Evolutionary conservation across 805 yeast species (phyloP).

Genomic region (Jamesozyma hellenica): DNA sequence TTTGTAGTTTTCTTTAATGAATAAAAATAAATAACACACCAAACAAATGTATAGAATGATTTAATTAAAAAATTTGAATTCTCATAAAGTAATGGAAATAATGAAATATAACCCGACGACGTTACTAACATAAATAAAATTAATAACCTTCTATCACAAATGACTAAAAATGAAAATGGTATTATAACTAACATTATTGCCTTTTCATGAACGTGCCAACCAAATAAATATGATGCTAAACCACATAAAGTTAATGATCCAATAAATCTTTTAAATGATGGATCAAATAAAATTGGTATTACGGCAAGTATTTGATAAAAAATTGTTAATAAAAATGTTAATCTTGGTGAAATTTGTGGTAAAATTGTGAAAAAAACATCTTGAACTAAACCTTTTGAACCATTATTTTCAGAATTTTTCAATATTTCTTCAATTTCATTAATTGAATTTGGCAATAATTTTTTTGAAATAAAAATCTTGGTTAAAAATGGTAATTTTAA

Average conservation of each 20-base stretch:
- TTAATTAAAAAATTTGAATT: slow-evolving; percentile 74
- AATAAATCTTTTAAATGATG: slow-evolving; percentile 67
- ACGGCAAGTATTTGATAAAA: slow-evolving; percentile 75
- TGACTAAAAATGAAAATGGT: slow-evolving; percentile 73
- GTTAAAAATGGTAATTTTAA: slow-evolving; percentile 32
- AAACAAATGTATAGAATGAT: slow-evolving; percentile 63
- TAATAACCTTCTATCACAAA: slow-evolving; percentile 60
- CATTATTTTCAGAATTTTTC: slow-evolving; percentile 28
- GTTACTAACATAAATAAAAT: slow-evolving; percentile 62
- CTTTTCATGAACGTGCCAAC: slow-evolving; percentile 99
- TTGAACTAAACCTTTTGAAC: slow-evolving; percentile 85
- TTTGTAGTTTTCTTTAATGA: slow-evolving; percentile 62
- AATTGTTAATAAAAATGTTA: slow-evolving; percentile 71
- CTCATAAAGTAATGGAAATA: slow-evolving; percentile 79
- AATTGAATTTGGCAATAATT: slow-evolving; percentile 26
- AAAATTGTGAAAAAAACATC: slow-evolving; percentile 74
- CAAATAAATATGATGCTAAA: slow-evolving; percentile 81
- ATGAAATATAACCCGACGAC: slow-evolving; percentile 73
- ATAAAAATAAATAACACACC: slow-evolving; percentile 71
- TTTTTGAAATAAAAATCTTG: slow-evolving; percentile 25
- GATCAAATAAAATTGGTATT: slow-evolving; percentile 58
- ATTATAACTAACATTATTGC: slow-evolving; percentile 83
- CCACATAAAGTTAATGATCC: slow-evolving; percentile 86
- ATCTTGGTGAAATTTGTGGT: slow-evolving; percentile 68
- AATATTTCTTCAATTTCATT: slow-evolving; percentile 26